Evolutionary conservation across 2,329 filamentous ascomycete species (phyloP).

Genomic region (Domatiomyces globalis): DNA sequence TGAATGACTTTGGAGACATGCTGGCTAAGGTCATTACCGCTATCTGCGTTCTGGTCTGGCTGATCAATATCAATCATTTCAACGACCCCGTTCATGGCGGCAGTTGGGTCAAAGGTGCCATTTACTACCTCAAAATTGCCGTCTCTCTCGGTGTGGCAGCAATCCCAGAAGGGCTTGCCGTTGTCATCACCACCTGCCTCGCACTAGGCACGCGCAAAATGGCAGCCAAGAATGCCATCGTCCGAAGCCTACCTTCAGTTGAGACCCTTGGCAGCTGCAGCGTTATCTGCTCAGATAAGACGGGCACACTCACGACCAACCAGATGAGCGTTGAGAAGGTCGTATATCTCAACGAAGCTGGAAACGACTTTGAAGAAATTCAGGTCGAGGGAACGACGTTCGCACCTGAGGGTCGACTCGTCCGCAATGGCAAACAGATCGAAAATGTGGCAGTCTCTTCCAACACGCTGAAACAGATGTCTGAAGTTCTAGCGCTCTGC

Average conservation of each 20-base stretch:
- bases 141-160: slow-evolving; percentile 86
- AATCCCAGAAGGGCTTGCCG: slow-evolving; percentile 55
- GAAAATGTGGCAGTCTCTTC: slow-evolving; percentile 57
- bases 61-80: slow-evolving; percentile 97
- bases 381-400: slow-evolving; percentile 90
- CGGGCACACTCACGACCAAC: slow-evolving; percentile 92
- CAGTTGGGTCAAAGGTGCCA: slow-evolving; percentile 88
- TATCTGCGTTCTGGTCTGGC: slow-evolving; percentile 91
- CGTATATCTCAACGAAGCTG: slow-evolving; percentile 63
- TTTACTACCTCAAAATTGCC: slow-evolving; percentile 99
- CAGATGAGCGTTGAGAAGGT: slow-evolving; percentile 98
- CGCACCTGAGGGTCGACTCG: slow-evolving; percentile 63
- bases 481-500: slow-evolving; percentile 58
- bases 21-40: slow-evolving; percentile 96
- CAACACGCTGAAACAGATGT: slow-evolving; percentile 64
- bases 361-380: slow-evolving; percentile 64
- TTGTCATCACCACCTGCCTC: slow-evolving; percentile 97
- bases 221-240: slow-evolving; percentile 96
- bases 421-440: slow-evolving; percentile 51
- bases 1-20: slow-evolving; percentile 93
- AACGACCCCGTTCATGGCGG: slow-evolving; percentile 88
- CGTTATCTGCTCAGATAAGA: slow-evolving; percentile 99
- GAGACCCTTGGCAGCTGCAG: slow-evolving; percentile 98
- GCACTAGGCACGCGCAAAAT: slow-evolving; percentile 95
- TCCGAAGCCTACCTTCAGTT: slow-evolving; percentile 87